Percentiles rank a stretch among this genome's conserved stretches.
Conservation (phyloP, 768 basidiomycete genomes). For the Tremella mesenterica region DNA sequence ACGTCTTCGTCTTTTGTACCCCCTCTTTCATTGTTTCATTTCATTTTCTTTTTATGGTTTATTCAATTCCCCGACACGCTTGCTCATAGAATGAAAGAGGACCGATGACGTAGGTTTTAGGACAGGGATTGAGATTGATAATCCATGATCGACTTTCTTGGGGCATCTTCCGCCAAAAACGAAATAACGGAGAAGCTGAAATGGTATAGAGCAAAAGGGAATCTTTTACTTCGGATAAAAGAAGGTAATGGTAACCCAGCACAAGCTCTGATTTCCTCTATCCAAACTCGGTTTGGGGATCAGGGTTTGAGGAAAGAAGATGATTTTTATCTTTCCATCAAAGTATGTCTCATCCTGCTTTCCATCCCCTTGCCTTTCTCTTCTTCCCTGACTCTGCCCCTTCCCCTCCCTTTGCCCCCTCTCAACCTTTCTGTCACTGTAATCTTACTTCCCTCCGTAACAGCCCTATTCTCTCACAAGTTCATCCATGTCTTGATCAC, state of each 20-base stretch:
- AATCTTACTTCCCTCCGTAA: background rate
- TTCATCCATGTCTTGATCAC: background rate
- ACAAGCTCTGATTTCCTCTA: conserved; percentile 34
- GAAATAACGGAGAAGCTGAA: background rate
- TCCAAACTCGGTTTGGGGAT: conserved; percentile 21
- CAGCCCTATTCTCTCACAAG: background rate
- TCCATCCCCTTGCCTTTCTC: background rate
- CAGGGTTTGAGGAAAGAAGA: conserved; percentile 37
- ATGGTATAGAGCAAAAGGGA: conserved; percentile 38
- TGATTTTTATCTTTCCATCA: conserved; percentile 39
- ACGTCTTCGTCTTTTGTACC: conserved; percentile 1
- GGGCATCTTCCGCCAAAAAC: too few species aligned
- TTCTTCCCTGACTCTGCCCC: background rate
- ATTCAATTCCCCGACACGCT: too few species aligned
- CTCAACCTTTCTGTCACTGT: background rate
- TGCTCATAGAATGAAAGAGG: too few species aligned
- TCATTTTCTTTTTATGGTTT: background rate
- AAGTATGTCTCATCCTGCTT: background rate
- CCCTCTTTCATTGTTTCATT: background rate
- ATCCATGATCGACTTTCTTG: background rate
- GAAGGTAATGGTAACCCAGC: conserved; percentile 34
- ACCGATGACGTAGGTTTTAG: too few species aligned
- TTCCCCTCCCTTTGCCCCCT: background rate
- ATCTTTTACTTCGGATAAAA: conserved; percentile 33
- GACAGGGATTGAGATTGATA: background rate